These are phyloP conservation scores for Cryphonectria parasitica DNA, from an alignment of 2,329 filamentous ascomycete species.

Conservation along the genomic window DNA sequence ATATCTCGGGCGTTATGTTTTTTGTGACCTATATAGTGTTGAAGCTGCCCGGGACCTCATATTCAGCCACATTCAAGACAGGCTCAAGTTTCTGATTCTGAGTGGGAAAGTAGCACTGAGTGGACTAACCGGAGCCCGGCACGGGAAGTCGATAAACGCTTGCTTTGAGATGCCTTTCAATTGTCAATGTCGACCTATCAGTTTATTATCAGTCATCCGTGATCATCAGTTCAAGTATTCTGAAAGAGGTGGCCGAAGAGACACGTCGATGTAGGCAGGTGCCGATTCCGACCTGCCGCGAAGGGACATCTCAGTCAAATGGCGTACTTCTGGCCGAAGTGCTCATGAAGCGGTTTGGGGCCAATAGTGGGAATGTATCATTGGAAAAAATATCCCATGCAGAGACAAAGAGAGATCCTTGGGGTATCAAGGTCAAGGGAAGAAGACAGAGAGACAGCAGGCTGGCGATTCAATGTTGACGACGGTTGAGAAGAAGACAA, in stretches of 20 bases:
- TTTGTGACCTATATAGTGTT: not conserved
- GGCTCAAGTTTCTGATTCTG: not conserved
- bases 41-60: constrained; percentile 9
- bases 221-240: not conserved
- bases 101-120: not conserved
- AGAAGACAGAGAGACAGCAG: not conserved
- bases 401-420: not conserved
- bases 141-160: too few species aligned
- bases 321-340: not conserved
- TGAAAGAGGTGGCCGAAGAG: not conserved
- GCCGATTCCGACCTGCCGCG: not conserved
- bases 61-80: not conserved
- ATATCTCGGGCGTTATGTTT: not conserved
- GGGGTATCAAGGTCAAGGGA: not conserved
- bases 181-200: too few species aligned
- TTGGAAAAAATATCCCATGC: too few species aligned
- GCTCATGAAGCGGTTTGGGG: not conserved
- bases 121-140: not conserved
- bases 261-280: not conserved
- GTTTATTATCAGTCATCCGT: not conserved
- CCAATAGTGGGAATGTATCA: not conserved
- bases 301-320: not conserved
- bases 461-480: not conserved
- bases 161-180: too few species aligned
- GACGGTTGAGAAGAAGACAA: not conserved